These are phyloP conservation scores for Penicillium sp. DNA, from an alignment of 2,329 filamentous ascomycete genomes.

Conservation along the genomic window DNA sequence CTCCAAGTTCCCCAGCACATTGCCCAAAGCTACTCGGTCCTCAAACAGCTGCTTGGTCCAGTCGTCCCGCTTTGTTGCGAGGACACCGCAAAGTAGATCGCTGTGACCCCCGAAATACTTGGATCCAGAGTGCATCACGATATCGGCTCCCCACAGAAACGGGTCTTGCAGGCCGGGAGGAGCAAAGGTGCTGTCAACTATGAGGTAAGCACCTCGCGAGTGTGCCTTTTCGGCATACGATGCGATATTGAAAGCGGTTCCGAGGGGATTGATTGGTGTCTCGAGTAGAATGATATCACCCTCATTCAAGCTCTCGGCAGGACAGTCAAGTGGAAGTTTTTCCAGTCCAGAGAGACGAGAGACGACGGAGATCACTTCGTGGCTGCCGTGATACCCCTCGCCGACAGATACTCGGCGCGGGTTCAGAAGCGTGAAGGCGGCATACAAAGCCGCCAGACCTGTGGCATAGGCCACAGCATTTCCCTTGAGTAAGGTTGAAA, in stretches of 20 bases:
- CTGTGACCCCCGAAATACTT: slow-evolving; percentile 95
- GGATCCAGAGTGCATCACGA: slow-evolving; percentile 86
- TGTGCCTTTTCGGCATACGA: slow-evolving; percentile 70
- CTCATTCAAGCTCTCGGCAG: slow-evolving; percentile 60
- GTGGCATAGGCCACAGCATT: slow-evolving; percentile 75
- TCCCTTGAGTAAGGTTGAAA: slow-evolving; percentile 65
- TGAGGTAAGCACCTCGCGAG: slow-evolving; percentile 67
- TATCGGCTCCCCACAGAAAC: slow-evolving; percentile 73
- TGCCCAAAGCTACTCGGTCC: slow-evolving; percentile 74
- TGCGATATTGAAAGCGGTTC: slow-evolving; percentile 69
- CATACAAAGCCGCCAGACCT: slow-evolving; percentile 84
- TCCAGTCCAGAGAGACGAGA: slow-evolving; percentile 71
- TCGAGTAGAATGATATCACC: slow-evolving; percentile 88
- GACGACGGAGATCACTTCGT: slow-evolving; percentile 75
- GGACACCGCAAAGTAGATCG: slow-evolving; percentile 83
- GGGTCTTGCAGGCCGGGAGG: slow-evolving; percentile 86
- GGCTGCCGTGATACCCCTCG: slow-evolving; percentile 87
- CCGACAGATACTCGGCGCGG: slow-evolving; percentile 79
- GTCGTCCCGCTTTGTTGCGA: slow-evolving; percentile 58
- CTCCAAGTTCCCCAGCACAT: slow-evolving; percentile 82
- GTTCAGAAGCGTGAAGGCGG: slow-evolving; percentile 74
- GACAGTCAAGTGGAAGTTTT: slow-evolving; percentile 68
- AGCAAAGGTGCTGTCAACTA: slow-evolving; percentile 85
- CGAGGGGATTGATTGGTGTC: slow-evolving; percentile 86
- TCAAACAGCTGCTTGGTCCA: slow-evolving; percentile 59